These are phyloP conservation scores for Aaosphaeria pasadenensis DNA, from an alignment of 2,329 filamentous ascomycete genomes.

Conservation along the genomic window DNA sequence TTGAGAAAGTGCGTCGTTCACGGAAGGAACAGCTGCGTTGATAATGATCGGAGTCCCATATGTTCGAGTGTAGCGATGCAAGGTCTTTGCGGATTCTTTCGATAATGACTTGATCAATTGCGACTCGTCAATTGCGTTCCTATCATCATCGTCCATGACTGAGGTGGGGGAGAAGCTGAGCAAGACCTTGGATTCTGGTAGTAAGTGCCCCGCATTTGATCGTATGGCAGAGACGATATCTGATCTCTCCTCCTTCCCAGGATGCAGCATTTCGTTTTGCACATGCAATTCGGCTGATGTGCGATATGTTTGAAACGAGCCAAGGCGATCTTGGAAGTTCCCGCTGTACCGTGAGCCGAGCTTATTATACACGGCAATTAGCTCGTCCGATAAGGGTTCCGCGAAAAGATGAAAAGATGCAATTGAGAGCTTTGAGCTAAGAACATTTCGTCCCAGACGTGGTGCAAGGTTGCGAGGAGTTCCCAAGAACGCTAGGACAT, in stretches of 20 bases:
- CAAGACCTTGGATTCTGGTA: conserved; percentile 78
- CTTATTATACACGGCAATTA: conserved; percentile 85
- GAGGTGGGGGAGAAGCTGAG: conserved; percentile 80
- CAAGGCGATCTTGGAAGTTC: conserved; percentile 94
- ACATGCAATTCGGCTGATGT: conserved; percentile 88
- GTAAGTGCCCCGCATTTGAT: conserved; percentile 74
- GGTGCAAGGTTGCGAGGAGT: conserved; percentile 86
- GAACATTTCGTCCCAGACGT: conserved; percentile 67
- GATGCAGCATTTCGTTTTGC: conserved; percentile 85
- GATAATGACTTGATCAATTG: conserved; percentile 75
- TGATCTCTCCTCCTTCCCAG: conserved; percentile 84
- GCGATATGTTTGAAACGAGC: conserved; percentile 93
- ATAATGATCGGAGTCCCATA: conserved; percentile 77
- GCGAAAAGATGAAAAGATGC: conserved; percentile 88
- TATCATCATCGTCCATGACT: conserved; percentile 77
- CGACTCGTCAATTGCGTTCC: conserved; percentile 67
- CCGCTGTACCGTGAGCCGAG: conserved; percentile 89
- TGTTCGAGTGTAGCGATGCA: conserved; percentile 68
- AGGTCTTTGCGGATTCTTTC: conserved; percentile 63
- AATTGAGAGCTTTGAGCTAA: conserved; percentile 81
- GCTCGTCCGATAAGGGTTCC: conserved; percentile 83
- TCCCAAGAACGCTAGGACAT: conserved; percentile 88
- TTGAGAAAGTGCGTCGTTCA: conserved; percentile 84
- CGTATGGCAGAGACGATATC: conserved; percentile 89
- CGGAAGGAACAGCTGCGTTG: conserved; percentile 81